phyloP scores from a whole-genome alignment of 1,284 basidiomycete species.

The Pseudozyma sp. region DNA sequence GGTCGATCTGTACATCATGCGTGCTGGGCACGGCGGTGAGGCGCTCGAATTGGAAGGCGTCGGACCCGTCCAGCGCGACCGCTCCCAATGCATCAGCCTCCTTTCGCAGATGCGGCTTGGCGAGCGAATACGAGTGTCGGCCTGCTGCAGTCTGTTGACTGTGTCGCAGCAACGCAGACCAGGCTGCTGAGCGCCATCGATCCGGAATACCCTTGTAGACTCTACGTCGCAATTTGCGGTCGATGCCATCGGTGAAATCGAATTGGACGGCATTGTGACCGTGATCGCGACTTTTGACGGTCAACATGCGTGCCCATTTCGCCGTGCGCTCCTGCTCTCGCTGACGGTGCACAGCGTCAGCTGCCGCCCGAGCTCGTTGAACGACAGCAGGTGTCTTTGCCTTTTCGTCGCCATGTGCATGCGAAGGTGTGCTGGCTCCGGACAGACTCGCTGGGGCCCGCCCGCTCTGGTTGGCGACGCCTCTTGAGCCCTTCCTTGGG shows the following conservation, averaged over 20 bases:
- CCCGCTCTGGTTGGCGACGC: not conserved
- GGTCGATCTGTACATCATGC: slow-evolving; percentile 96
- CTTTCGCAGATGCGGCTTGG: slow-evolving; percentile 16
- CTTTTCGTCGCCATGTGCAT: slow-evolving; percentile 9
- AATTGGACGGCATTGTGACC: slow-evolving; percentile 42
- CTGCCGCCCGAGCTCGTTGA: slow-evolving; percentile 26
- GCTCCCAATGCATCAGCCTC: not conserved
- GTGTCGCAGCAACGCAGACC: slow-evolving; percentile 77
- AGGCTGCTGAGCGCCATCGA: slow-evolving; percentile 90
- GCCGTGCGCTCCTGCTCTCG: slow-evolving; percentile 49
- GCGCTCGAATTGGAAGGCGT: slow-evolving; percentile 6
- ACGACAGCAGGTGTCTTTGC: slow-evolving; percentile 7
- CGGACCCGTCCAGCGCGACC: slow-evolving; percentile 7
- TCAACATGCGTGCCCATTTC: slow-evolving; percentile 60
- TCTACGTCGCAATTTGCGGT: slow-evolving; percentile 73
- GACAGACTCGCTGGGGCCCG: slow-evolving; percentile 11
- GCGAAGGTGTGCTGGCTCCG: not conserved
- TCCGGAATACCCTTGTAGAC: slow-evolving; percentile 97
- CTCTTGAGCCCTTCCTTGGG: slow-evolving; percentile 24
- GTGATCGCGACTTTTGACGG: slow-evolving; percentile 40
- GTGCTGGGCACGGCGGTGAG: slow-evolving; percentile 74
- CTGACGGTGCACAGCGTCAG: slow-evolving; percentile 24
- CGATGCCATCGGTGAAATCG: slow-evolving; percentile 35
- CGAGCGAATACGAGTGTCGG: slow-evolving; percentile 19
- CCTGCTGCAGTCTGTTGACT: slow-evolving; percentile 73